Conservation (phyloP, 441 rosid genomes). For the Theobroma grandiflorum region DNA sequence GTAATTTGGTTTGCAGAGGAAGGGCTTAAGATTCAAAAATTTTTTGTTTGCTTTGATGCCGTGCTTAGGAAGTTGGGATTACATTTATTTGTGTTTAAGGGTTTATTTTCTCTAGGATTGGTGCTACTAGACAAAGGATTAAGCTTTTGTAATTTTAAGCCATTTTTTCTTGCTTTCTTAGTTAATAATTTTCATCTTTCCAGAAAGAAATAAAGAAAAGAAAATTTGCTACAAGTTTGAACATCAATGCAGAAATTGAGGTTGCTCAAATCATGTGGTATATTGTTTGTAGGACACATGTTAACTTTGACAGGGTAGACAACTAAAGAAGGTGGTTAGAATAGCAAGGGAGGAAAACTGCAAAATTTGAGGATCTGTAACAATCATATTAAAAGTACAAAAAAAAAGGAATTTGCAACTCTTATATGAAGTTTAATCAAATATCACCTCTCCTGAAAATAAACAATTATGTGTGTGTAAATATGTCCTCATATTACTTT, state of each 20-base stretch:
- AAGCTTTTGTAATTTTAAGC: neutral
- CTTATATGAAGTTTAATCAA: neutral
- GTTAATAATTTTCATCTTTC: too few relatives aligned
- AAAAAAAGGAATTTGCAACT: too few relatives aligned
- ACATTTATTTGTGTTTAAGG: neutral
- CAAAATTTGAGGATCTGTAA: neutral
- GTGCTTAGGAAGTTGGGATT: neutral
- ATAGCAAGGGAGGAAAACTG: neutral
- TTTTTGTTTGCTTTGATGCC: neutral
- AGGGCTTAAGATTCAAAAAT: neutral
- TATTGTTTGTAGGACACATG: neutral
- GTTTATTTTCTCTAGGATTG: neutral
- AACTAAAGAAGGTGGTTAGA: neutral
- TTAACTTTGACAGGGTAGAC: neutral
- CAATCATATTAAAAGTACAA: neutral
- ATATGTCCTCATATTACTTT: neutral
- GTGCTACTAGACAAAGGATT: neutral
- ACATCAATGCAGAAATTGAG: neutral
- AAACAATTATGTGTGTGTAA: neutral
- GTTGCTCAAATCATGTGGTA: neutral
- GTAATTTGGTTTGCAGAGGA: neutral
- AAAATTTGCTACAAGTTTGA: neutral
- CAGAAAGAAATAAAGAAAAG: too few relatives aligned
- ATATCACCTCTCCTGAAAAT: neutral
- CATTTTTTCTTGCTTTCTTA: neutral